Evolutionary conservation across 768 basidiomycete species (phyloP), one percentile per base, ranked within the genome.

Genomic region (Russula sp.): DNA sequence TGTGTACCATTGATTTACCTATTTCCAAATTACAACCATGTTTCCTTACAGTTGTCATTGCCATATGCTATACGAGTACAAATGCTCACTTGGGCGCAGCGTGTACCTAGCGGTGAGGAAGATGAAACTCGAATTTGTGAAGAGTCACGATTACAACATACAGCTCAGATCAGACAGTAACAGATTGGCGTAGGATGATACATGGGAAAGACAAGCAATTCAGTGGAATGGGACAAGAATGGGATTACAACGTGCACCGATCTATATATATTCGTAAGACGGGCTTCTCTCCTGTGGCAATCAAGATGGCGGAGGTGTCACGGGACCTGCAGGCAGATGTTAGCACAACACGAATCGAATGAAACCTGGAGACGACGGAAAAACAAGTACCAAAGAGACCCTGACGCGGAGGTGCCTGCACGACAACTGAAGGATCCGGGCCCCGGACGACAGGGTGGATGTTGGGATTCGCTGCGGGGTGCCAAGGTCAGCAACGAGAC

Each of bases 321-420:
- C 65, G 8, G 73, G 73, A 9, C 73, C 73, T 74, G 58, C n/a
- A 14, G 10, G 13, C 32, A 6, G 20, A n/a, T 4, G 42, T 50
- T 37, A 50, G 53, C 34, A 22, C 39, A 40, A 34, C 13, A 27
- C 27, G 27, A 27, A 27, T 27, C 27, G 27, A 27, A 27, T 27
- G 31, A 16, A 7, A 18, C 13, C 16, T 1, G 11, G 40, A 34
- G 20, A 11, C 5, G 3, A 53, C 2, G 13, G 10, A 37, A 37
- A 3, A 49, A 37, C 55, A 71, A 76, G 64, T 63, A 87, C 88
- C 88, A 69, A 90, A 91, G 22, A 91, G 77, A 37, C 88, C 88
- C 40, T 77, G 69, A 64, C 85, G 80, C 7, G 84, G 77, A 10
- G 85, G 74, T 49, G 74, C 66, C n/a, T 68, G 57, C 14, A 66